These are phyloP conservation scores for Conringia planisiliqua DNA, from an alignment of 345 rosid genomes.

Conservation along the genomic window DNA sequence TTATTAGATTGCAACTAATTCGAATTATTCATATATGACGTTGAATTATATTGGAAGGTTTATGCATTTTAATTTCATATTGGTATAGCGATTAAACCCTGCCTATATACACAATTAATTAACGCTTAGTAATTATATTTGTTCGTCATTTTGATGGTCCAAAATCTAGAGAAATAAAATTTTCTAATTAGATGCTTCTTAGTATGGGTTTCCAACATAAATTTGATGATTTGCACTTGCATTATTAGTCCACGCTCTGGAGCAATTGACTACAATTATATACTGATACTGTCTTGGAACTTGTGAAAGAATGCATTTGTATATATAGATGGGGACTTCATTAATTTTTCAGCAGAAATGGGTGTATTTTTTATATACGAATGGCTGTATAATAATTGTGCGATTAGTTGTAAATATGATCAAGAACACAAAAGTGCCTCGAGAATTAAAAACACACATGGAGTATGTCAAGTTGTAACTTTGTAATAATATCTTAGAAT, in stretches of 20 bases:
- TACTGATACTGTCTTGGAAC: slow-evolving; percentile 18
- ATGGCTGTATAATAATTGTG: slow-evolving; percentile 23
- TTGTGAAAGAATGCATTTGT: slow-evolving; percentile 20
- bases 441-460: slow-evolving; percentile 32
- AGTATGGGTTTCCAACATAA: neutral
- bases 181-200: neutral
- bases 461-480: slow-evolving; percentile 27
- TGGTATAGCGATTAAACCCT: neutral
- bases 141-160: neutral
- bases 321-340: neutral
- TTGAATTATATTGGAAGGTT: neutral
- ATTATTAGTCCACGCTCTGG: slow-evolving; percentile 4
- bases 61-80: neutral
- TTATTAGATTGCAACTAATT: neutral
- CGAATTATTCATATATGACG: neutral
- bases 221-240: neutral
- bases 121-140: neutral
- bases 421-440: slow-evolving; percentile 32
- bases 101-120: neutral
- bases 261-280: slow-evolving; percentile 3
- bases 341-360: slow-evolving; percentile 9
- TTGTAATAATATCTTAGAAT: slow-evolving; percentile 14
- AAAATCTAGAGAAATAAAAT: neutral
- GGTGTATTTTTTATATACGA: neutral
- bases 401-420: slow-evolving; percentile 24